Evolutionary conservation across 1,139 yeast species (phyloP).

Genomic region (Blastobotrys malaysiensis): DNA sequence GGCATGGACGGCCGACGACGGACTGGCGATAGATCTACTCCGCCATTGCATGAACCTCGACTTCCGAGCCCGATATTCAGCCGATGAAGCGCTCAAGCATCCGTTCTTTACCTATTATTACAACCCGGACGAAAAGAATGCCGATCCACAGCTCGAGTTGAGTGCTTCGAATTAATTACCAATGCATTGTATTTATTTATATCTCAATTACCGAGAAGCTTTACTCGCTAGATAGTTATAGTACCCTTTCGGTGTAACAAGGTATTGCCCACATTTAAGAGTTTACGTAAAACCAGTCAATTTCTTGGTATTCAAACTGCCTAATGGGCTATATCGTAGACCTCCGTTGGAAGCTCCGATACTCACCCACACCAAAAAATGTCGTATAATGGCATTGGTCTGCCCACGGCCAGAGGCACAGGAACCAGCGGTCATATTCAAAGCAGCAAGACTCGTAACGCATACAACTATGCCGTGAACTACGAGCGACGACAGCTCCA

Average conservation of each 20-base stretch:
- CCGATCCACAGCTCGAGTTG: background rate
- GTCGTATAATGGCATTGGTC: slow-evolving; percentile 67
- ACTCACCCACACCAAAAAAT: slow-evolving; percentile 27
- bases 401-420: slow-evolving; percentile 60
- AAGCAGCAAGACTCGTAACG: slow-evolving; percentile 39
- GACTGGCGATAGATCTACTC: slow-evolving; percentile 47
- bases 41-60: slow-evolving; percentile 53
- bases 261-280: no score
- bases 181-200: slow-evolving; percentile 1
- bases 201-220: no score
- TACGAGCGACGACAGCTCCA: slow-evolving; percentile 34
- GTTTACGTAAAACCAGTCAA: no score
- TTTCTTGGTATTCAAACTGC: no score
- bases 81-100: slow-evolving; percentile 49
- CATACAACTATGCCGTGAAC: slow-evolving; percentile 31
- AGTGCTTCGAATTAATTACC: background rate
- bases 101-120: slow-evolving; percentile 41
- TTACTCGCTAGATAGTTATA: no score
- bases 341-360: background rate
- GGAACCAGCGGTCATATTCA: slow-evolving; percentile 72
- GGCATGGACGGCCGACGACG: slow-evolving; percentile 25
- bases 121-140: background rate
- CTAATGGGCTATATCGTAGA: background rate
- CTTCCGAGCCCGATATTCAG: slow-evolving; percentile 49
- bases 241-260: no score